Conservation (phyloP, 1,284 basidiomycete species). For the Tetrapyrgos nigripes region DNA sequence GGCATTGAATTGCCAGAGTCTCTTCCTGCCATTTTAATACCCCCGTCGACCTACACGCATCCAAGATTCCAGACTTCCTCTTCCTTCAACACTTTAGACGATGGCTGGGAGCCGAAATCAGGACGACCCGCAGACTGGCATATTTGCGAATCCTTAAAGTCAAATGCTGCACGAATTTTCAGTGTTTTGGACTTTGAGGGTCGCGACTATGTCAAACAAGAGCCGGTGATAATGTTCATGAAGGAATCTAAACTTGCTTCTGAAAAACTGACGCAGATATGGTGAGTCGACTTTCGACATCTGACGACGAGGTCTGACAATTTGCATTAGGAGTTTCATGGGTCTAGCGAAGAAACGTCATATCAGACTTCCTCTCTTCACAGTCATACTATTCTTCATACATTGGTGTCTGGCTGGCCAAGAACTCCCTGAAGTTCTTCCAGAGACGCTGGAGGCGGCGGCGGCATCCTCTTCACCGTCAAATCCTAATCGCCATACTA, state of each 20-base stretch:
- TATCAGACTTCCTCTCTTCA: not conserved
- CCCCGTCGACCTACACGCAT: not conserved
- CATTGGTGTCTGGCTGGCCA: not conserved
- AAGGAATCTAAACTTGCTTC: not conserved
- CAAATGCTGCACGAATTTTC: not conserved
- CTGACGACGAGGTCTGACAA: not conserved
- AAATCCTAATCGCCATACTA: not conserved
- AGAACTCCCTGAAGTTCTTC: not conserved
- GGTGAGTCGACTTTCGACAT: not conserved
- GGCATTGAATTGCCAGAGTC: not conserved
- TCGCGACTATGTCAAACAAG: not conserved
- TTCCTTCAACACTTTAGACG: not conserved
- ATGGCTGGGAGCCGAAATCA: not conserved
- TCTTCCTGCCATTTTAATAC: not conserved
- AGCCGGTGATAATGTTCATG: not conserved
- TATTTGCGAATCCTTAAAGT: not conserved
- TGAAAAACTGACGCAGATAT: not conserved
- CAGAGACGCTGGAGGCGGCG: not conserved
- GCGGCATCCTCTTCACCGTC: not conserved
- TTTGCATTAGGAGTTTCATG: not conserved
- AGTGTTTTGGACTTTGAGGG: not conserved
- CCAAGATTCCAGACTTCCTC: not conserved
- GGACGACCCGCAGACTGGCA: not conserved
- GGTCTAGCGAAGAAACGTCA: not conserved
- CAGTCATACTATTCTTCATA: not conserved